Base-by-base conservation (phyloP, 108 stramenopile species). In the Fistulifera pelliculosa region DNA sequence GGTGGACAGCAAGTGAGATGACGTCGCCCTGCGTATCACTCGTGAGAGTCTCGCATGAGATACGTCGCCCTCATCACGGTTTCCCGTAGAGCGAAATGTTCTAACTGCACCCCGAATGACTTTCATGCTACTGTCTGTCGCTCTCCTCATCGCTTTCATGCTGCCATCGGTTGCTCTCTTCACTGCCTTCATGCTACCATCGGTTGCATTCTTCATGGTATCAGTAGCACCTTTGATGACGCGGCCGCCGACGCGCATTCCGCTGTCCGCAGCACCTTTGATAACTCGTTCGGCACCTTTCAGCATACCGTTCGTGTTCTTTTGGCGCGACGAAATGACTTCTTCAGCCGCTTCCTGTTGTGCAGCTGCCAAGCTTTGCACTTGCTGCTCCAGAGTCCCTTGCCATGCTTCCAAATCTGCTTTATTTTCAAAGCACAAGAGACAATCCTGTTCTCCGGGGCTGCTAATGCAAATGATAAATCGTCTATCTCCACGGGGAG, bases 81-180 rank as follows among this genome's bases (percentile, higher is more conserved):
- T 40, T 6, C 54, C n/a, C 18, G 38, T 40, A 8, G 50, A 51
- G 26, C 50, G 50, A 24, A 51, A 23, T 28, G n/a, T 51, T n/a
- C 50, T 22, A 3, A 51, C 50, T 5, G 50, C 26, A 3, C 50
- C 25, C 4, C 50, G 25, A 51, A 51, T 27, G 27, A n/a, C 27
- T 11, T 45, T 45, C 19, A 45, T 45, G 11, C 19, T 25, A 23
- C 23, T 16, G 11, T 26, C 25, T 2, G 50, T 51, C 7, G 53
- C 53, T 17, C 35, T 60, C 28, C 58, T 61, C 27, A 68, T 56
- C 47, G 63, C 52, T 40, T 66, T 68, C 50, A 68, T 75, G 10
- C 74, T 60, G 10, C 59, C 64, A 42, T 60, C 56, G 15, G 54
- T 56, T 5, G 63, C 54, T 19, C 48, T 18, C 38, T 41, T 58